These are phyloP conservation scores for Populus pruinosa DNA, from an alignment of 345 rosid species.

Conservation along the genomic window DNA sequence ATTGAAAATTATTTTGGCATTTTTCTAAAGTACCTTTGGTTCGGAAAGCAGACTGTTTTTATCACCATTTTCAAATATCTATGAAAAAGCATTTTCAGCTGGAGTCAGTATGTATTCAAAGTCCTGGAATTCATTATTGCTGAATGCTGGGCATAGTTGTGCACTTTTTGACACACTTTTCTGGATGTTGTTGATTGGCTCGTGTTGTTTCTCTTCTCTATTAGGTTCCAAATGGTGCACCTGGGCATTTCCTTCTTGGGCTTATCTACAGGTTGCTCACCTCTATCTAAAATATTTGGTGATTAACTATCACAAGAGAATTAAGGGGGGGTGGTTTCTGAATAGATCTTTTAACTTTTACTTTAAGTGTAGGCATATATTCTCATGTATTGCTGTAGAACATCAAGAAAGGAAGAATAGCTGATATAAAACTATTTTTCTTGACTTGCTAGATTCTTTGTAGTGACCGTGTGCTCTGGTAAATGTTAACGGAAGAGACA, in stretches of 20 bases:
- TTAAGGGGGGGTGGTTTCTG: background rate
- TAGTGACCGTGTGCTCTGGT: background rate
- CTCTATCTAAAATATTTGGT: background rate
- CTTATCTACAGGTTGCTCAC: constrained; percentile 76
- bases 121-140: background rate
- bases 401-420: background rate
- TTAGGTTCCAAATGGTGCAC: constrained; percentile 95
- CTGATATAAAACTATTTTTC: background rate
- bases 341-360: background rate
- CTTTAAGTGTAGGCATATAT: background rate
- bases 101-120: background rate
- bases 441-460: background rate
- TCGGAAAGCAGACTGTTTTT: background rate
- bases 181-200: constrained; percentile 9
- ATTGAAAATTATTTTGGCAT: background rate
- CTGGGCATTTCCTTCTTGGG: constrained; percentile 98
- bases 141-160: background rate
- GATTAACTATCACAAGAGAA: constrained; percentile 4
- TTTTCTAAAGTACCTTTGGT: background rate
- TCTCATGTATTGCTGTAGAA: background rate
- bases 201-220: constrained; percentile 7
- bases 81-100: background rate
- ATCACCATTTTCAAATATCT: background rate
- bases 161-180: constrained; percentile 2
- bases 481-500: background rate